Percentiles rank a stretch among this genome's conserved stretches.
Conservation (phyloP, 2,329 filamentous ascomycete genomes). For the Apiospora saccharicola region DNA sequence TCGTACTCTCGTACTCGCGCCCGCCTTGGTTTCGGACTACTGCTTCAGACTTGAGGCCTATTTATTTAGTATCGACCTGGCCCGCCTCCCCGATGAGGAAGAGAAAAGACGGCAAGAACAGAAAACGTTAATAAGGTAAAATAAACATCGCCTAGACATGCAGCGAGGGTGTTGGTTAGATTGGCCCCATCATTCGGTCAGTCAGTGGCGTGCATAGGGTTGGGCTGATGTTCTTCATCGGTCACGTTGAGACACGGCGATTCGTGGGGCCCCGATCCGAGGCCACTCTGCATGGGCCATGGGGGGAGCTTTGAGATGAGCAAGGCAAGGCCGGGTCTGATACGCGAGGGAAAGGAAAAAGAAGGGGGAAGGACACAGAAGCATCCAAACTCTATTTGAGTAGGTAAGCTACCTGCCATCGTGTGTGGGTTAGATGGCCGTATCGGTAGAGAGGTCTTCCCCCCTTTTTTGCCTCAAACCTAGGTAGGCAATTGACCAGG, state of each 20-base stretch:
- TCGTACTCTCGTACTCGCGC: constrained; percentile 19
- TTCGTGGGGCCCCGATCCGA: constrained; percentile 7
- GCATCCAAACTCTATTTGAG: constrained; percentile 2
- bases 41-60: neutral
- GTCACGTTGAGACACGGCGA: constrained; percentile 19
- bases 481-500: constrained; percentile 2
- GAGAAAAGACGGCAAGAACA: neutral
- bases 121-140: neutral
- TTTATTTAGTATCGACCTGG: neutral
- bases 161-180: neutral
- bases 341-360: neutral
- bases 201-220: constrained; percentile 19
- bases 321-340: neutral
- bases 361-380: neutral
- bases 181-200: neutral
- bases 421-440: neutral
- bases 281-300: neutral
- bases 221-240: constrained; percentile 6
- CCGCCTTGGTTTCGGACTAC: neutral
- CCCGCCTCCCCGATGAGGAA: constrained; percentile 1
- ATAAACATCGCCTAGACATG: constrained; percentile 4
- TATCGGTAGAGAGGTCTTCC: neutral
- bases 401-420: neutral
- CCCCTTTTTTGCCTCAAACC: neutral
- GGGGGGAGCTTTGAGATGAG: neutral